Evolutionary conservation across 75 land plant species (phyloP), one percentile per base, ranked within the genome.

Genomic region (Isoetes taiwanensis): DNA sequence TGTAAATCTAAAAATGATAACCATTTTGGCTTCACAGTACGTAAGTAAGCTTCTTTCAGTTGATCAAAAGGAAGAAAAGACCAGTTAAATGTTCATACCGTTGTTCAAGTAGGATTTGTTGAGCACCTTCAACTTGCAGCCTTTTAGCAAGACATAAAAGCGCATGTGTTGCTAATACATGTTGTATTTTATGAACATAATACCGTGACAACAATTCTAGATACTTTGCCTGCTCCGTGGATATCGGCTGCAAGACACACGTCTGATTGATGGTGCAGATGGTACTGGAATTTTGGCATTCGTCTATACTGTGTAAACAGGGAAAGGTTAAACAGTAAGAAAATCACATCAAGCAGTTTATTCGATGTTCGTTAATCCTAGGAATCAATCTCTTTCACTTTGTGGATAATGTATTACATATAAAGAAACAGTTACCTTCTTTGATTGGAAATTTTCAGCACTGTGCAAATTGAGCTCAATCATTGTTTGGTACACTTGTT

Each of bases 131-230:
- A 46, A 68, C 55, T 25, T 75, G 72, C 29, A 75, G 82, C 37
- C 96, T 80, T 62, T 89, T 96, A 11, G 90, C 96, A 12, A 94
- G 64, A 32, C 86, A 76, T 19, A 84, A 61, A 29, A 94, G 62
- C 3, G 89, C 79, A 69, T 82, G 90, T 32, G 99, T 84, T 24
- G 96, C 99, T 56, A 82, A 82, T 14, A 73, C 28, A 71, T 94
- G 99, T 42, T 94, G 99, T 43, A 90, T 70, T 59, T 78, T 82
- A 61, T 80, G 60, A 24, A 89, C 96, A 72, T 94, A 94, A 53
- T 85, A 82, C 4, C 79, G 79, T 46, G 96, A 83, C 32, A 94
- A 59, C 52, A 94, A 82, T 41, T 89, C 86, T 60, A 94, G 61
- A 61, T 94, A 85, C 52, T 82, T 89, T 12, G 67, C 71, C 53